These are phyloP conservation scores for Durusdinium trenchii DNA, from an alignment of 73 alveolate species.

Conservation along the genomic window DNA sequence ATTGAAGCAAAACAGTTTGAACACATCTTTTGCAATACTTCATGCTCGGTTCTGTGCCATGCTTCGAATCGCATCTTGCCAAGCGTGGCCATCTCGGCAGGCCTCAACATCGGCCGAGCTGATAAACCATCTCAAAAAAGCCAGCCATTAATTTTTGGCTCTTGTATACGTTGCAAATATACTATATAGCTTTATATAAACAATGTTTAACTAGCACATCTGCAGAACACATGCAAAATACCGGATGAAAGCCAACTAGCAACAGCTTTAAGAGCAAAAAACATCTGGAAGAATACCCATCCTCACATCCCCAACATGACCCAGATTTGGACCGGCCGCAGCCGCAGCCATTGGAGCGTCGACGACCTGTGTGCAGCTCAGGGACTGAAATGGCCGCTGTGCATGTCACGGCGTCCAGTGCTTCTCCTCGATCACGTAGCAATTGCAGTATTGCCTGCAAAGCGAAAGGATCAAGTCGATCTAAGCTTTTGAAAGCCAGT, in stretches of 20 bases:
- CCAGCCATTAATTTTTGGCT: neutral
- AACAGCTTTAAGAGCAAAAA: no score
- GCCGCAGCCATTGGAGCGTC: no score
- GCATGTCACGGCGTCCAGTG: slow-evolving; percentile 70
- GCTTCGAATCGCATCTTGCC: slow-evolving; percentile 44
- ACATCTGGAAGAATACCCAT: no score
- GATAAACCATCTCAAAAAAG: neutral
- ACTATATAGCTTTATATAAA: no score
- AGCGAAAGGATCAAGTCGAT: no score
- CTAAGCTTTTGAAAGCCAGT: no score
- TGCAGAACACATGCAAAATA: neutral
- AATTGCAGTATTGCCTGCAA: slow-evolving; percentile 23
- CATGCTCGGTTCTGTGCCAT: neutral
- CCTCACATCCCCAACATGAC: no score
- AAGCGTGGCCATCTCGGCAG: slow-evolving; percentile 62
- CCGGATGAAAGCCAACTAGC: no score
- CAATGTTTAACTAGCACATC: no score
- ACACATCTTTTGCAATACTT: neutral
- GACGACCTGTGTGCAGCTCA: neutral
- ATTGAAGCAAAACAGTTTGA: neutral
- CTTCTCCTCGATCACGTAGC: neutral
- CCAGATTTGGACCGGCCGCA: no score
- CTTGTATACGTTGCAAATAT: no score
- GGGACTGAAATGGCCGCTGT: slow-evolving; percentile 65
- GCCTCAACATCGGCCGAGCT: slow-evolving; percentile 40